Percentiles rank a stretch among this genome's conserved stretches.
These are phyloP conservation scores for Xylaria sp. DNA, from an alignment of 2,329 filamentous ascomycete genomes.

Conservation along the genomic window DNA sequence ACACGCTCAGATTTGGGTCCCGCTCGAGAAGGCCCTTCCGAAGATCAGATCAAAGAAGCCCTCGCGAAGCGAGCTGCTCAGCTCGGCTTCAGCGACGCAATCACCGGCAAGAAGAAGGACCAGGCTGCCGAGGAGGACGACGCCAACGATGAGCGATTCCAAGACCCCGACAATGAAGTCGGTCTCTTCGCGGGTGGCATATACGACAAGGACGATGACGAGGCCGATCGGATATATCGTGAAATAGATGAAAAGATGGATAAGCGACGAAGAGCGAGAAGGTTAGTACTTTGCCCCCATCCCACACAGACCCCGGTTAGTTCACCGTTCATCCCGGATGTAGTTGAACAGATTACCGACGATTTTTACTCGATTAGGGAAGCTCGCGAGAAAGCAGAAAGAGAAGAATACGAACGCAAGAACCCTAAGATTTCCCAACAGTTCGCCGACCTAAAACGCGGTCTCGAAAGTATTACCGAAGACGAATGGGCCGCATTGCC, in stretches of 20 bases:
- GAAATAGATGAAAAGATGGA: slow-evolving; percentile 98
- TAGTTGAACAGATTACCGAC: slow-evolving; percentile 84
- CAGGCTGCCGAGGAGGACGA: slow-evolving; percentile 79
- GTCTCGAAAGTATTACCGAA: slow-evolving; percentile 86
- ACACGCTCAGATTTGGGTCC: slow-evolving; percentile 96
- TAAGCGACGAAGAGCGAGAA: slow-evolving; percentile 83
- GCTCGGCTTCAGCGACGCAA: slow-evolving; percentile 74
- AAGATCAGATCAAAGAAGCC: slow-evolving; percentile 98
- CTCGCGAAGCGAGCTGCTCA: slow-evolving; percentile 92
- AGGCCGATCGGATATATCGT: slow-evolving; percentile 95
- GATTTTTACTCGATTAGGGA: slow-evolving; percentile 77
- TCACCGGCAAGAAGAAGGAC: slow-evolving; percentile 72
- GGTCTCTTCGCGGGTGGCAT: slow-evolving; percentile 94
- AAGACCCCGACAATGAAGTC: slow-evolving; percentile 97
- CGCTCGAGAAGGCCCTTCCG: slow-evolving; percentile 91
- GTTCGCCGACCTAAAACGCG: slow-evolving; percentile 94
- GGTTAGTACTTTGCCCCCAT: slow-evolving; percentile 69
- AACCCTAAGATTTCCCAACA: slow-evolving; percentile 99
- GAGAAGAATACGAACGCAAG: slow-evolving; percentile 93
- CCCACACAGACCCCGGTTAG: slow-evolving; percentile 58
- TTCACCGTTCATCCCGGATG: slow-evolving; percentile 73
- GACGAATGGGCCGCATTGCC: slow-evolving; percentile 97
- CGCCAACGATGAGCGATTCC: slow-evolving; percentile 83
- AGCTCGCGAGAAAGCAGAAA: slow-evolving; percentile 90
- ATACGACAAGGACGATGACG: slow-evolving; percentile 97